These are phyloP conservation scores for Pisolithus orientalis DNA, from an alignment of 768 basidiomycete species.

Conservation along the genomic window DNA sequence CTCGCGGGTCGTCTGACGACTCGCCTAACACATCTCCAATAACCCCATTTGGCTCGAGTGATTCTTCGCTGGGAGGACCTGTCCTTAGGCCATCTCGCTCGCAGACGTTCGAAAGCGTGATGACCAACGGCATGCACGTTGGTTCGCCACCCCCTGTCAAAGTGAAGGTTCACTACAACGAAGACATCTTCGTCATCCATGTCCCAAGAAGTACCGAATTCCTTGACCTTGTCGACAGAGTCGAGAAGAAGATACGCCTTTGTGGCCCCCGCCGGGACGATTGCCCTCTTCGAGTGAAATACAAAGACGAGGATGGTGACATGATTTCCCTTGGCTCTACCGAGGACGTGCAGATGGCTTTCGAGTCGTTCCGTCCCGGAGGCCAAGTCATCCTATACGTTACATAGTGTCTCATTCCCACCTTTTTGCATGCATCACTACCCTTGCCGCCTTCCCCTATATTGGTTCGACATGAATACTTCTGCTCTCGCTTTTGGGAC, in stretches of 20 bases:
- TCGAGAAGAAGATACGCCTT: slow-evolving; percentile 87
- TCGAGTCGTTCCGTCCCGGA: slow-evolving; percentile 76
- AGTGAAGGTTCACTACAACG: slow-evolving; percentile 91
- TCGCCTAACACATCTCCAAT: slow-evolving; percentile 85
- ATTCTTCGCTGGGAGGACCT: slow-evolving; percentile 63
- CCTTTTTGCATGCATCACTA: slow-evolving; percentile 3
- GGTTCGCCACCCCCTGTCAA: slow-evolving; percentile 53
- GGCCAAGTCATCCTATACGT: slow-evolving; percentile 79
- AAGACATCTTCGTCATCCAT: slow-evolving; percentile 93
- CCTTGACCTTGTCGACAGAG: slow-evolving; percentile 79
- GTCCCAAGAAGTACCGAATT: slow-evolving; percentile 77
- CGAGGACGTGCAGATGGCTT: slow-evolving; percentile 92
- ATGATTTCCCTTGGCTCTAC: slow-evolving; percentile 83
- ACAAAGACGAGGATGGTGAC: slow-evolving; percentile 90
- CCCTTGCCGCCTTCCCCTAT: neutral
- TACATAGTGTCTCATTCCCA: slow-evolving; percentile 37
- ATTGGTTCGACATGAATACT: slow-evolving; percentile 3
- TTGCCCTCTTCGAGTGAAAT: slow-evolving; percentile 79
- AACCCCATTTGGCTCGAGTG: slow-evolving; percentile 87
- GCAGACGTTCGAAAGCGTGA: slow-evolving; percentile 44
- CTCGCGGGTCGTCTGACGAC: slow-evolving; percentile 70
- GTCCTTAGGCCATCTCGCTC: slow-evolving; percentile 49
- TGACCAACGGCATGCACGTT: slow-evolving; percentile 18
- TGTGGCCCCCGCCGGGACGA: slow-evolving; percentile 80
- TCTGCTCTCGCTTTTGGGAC: slow-evolving; percentile 12